Evolutionary conservation across 2,329 filamentous ascomycete species (phyloP).

Genomic region (Cercospora beticola): DNA sequence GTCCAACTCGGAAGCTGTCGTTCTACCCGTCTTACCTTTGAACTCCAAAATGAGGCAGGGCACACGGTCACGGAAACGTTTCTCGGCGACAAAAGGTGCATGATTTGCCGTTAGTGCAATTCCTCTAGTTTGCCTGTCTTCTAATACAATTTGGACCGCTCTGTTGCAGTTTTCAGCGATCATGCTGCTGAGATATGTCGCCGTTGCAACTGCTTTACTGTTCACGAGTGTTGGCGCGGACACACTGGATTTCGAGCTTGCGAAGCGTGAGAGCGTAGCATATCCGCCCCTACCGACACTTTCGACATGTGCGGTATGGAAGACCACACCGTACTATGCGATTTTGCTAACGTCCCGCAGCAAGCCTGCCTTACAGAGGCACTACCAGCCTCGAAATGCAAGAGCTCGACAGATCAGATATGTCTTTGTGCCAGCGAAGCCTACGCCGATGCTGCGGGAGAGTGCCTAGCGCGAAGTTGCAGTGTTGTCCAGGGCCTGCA

Average conservation of each 20-base stretch:
- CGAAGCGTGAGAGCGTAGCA: neutral
- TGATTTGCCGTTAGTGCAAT: neutral
- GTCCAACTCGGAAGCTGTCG: neutral
- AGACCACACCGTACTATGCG: neutral
- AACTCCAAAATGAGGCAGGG: neutral
- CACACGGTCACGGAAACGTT: neutral
- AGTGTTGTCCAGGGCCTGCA: conserved; percentile 17
- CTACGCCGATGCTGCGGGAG: neutral
- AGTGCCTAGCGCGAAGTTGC: conserved; percentile 22
- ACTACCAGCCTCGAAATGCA: conserved; percentile 16
- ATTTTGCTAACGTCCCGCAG: neutral
- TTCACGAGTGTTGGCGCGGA: neutral
- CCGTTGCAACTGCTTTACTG: neutral
- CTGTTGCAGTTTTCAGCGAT: neutral
- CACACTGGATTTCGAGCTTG: neutral
- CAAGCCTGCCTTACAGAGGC: conserved; percentile 14
- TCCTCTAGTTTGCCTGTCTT: neutral
- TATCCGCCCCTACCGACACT: conserved; percentile 15
- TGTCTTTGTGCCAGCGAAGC: conserved; percentile 19
- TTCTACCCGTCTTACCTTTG: neutral
- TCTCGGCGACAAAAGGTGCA: neutral
- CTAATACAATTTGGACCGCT: conserved; percentile 9
- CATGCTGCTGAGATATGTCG: neutral
- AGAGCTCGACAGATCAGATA: conserved; percentile 1
- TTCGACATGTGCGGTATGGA: conserved; percentile 22